phyloP scores from a whole-genome alignment of 495 filamentous ascomycete genomes.

The Talaromyces adpressus region DNA sequence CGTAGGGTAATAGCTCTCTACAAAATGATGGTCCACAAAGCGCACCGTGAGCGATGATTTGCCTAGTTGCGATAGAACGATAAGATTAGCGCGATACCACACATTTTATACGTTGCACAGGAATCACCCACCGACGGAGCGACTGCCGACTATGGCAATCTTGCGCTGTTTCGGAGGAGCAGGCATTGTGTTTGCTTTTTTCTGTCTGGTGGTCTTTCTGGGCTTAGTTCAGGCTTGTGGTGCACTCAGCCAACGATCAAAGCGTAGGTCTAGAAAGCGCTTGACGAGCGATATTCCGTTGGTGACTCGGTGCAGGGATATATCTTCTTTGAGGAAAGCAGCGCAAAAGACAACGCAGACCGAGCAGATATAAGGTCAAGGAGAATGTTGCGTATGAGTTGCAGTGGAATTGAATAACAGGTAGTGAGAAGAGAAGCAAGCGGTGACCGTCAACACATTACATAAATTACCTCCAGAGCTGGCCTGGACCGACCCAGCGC shows the following conservation, averaged over 20 bases:
- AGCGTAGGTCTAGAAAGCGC: not conserved
- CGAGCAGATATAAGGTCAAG: not conserved
- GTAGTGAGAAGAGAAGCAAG: not conserved
- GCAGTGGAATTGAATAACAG: not conserved
- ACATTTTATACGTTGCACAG: not conserved
- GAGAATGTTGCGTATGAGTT: not conserved
- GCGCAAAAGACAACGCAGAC: not conserved
- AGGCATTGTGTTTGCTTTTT: conserved; percentile 52
- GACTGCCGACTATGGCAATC: conserved; percentile 95
- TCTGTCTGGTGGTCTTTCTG: not conserved
- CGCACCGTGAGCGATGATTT: conserved; percentile 97
- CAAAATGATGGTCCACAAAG: conserved; percentile 96
- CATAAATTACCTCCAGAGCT: not conserved
- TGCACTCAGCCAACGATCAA: not conserved
- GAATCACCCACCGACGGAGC: conserved; percentile 75
- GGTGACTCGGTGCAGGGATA: not conserved
- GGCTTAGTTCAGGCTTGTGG: not conserved
- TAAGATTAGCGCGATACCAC: not conserved
- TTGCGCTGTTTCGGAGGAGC: conserved; percentile 88
- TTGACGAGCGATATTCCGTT: conserved; percentile 1
- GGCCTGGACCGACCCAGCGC: not conserved
- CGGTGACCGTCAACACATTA: not conserved
- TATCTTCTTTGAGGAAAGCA: not conserved
- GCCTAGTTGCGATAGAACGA: conserved; percentile 44
- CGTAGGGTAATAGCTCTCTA: conserved; percentile 97